Percentiles rank a stretch among this genome's conserved stretches.
These are phyloP conservation scores for Laguncularia racemosa DNA, from an alignment of 345 rosid species.

Conservation along the genomic window DNA sequence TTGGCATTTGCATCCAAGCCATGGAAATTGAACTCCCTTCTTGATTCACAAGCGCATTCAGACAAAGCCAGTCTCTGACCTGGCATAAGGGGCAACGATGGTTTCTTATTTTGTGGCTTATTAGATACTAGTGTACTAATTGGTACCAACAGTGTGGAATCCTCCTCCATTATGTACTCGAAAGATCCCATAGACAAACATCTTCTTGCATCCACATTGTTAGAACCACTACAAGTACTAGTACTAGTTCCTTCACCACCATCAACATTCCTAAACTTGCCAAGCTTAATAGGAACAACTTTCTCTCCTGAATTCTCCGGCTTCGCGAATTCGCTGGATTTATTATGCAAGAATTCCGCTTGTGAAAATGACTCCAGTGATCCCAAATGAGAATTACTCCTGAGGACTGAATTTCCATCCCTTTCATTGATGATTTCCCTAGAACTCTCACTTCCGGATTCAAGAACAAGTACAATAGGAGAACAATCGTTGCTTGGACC, in stretches of 20 bases:
- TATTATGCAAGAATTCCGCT: background rate
- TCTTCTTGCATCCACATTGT: conserved; percentile 56
- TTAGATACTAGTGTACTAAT: conserved; percentile 57
- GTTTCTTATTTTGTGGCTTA: conserved; percentile 52
- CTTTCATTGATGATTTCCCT: conserved; percentile 53
- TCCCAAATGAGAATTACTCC: conserved; percentile 41
- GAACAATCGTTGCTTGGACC: conserved; percentile 35
- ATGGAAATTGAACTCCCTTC: conserved; percentile 33
- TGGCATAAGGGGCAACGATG: conserved; percentile 38
- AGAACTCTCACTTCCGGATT: conserved; percentile 84
- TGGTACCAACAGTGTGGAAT: conserved; percentile 65
- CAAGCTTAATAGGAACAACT: conserved; percentile 81
- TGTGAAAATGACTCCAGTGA: conserved; percentile 17
- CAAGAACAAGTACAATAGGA: conserved; percentile 73
- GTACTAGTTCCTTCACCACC: conserved; percentile 34
- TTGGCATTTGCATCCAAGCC: conserved; percentile 23
- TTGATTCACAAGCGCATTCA: conserved; percentile 56
- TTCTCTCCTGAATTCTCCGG: conserved; percentile 37
- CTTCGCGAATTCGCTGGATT: conserved; percentile 26
- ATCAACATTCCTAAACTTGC: conserved; percentile 74
- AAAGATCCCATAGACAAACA: conserved; percentile 98
- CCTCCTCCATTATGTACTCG: conserved; percentile 88
- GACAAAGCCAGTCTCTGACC: conserved; percentile 70
- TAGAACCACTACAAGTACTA: conserved; percentile 18
- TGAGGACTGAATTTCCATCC: conserved; percentile 31